phyloP scores from a whole-genome alignment of 2,329 filamentous ascomycete genomes.

The Talaromyces piceae region DNA sequence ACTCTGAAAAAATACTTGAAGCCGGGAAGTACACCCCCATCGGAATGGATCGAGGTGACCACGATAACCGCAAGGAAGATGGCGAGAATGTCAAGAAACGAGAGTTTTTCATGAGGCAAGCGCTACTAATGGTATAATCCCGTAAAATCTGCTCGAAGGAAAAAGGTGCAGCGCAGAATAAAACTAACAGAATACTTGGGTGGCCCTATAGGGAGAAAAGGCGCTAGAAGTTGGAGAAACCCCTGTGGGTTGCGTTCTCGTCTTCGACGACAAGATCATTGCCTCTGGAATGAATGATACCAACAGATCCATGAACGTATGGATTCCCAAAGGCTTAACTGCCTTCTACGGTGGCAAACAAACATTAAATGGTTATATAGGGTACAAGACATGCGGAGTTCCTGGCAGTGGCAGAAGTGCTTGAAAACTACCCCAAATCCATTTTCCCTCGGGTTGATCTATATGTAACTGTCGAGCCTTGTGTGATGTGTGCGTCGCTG shows the following conservation, averaged over 20 bases:
- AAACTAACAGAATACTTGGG: too few relatives aligned
- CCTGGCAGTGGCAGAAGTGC: constrained; percentile 66
- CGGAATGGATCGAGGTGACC: not conserved
- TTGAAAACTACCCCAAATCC: constrained; percentile 56
- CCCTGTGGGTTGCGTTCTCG: constrained; percentile 91
- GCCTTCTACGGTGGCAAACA: too few relatives aligned
- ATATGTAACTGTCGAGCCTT: constrained; percentile 97
- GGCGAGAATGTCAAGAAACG: constrained; percentile 28
- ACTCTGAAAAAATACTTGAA: not conserved
- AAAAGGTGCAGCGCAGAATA: too few relatives aligned
- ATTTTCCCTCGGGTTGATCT: constrained; percentile 69
- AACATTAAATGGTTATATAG: constrained; percentile 44
- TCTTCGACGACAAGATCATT: constrained; percentile 70
- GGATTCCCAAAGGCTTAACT: too few relatives aligned
- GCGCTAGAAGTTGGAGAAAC: constrained; percentile 85
- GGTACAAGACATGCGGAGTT: constrained; percentile 95
- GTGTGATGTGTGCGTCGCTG: constrained; percentile 95
- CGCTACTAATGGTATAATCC: constrained; percentile 70
- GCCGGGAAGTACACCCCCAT: not conserved
- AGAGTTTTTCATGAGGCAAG: constrained; percentile 71
- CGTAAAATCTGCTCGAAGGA: constrained; percentile 2
- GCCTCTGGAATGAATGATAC: constrained; percentile 95
- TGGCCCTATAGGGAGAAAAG: constrained; percentile 66
- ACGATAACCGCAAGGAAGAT: not conserved
- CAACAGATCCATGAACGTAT: constrained; percentile 68